Conservation (phyloP, 2,329 filamentous ascomycete species). For the Fusarium keratoplasticum region DNA sequence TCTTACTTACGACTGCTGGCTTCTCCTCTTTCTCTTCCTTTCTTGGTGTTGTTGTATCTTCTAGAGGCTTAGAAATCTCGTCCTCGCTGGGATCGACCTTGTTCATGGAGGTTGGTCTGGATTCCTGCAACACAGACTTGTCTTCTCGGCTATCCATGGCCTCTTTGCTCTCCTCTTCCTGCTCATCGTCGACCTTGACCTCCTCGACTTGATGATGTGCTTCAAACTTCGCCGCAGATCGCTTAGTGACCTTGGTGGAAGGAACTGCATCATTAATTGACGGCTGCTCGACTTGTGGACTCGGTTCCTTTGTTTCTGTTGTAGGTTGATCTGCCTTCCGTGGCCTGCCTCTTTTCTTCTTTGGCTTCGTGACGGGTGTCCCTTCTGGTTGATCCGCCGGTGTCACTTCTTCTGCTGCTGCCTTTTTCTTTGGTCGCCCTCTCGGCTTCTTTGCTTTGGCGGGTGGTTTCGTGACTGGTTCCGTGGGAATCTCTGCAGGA, state of each 20-base stretch:
- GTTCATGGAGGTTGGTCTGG: conserved; percentile 1
- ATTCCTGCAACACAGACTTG: conserved; percentile 20
- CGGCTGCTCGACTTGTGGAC: conserved; percentile 2
- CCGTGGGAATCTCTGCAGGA: not conserved
- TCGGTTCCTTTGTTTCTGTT: conserved; percentile 7
- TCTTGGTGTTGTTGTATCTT: not conserved
- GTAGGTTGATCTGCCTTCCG: conserved; percentile 49
- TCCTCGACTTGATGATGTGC: not conserved
- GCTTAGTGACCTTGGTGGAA: conserved; percentile 9
- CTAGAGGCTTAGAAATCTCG: conserved; percentile 3
- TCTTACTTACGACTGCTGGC: conserved; percentile 1
- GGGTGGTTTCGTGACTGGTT: not conserved
- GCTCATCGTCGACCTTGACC: conserved; percentile 5
- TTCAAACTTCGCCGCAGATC: conserved; percentile 8
- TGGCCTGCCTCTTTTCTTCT: conserved; percentile 57
- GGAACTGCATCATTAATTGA: conserved; percentile 4
- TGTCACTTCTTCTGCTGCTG: conserved; percentile 13
- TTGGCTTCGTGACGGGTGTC: conserved; percentile 31
- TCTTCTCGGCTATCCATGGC: not conserved
- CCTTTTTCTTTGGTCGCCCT: conserved; percentile 49
- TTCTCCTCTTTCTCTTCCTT: conserved; percentile 17
- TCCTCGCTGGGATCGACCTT: conserved; percentile 1
- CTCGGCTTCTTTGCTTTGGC: conserved; percentile 45
- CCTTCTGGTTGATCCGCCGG: conserved; percentile 19
- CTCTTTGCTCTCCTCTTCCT: not conserved